Evolutionary conservation across 768 basidiomycete species (phyloP).

Genomic region (Boletus sp.): DNA sequence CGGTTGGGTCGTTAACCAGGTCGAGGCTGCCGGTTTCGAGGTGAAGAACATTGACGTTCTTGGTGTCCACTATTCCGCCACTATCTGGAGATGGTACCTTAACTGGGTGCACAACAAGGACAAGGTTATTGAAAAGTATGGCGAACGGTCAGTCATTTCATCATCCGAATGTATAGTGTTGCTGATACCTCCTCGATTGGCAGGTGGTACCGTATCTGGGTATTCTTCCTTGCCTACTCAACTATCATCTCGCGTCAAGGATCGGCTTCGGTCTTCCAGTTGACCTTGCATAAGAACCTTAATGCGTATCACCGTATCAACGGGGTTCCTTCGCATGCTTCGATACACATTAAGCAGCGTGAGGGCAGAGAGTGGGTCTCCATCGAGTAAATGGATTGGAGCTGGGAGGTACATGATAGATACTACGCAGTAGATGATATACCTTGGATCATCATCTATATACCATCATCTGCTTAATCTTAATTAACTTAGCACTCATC

Average conservation of each 20-base stretch:
- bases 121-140: constrained; percentile 84
- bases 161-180: neutral
- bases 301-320: constrained; percentile 92
- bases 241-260: constrained; percentile 89
- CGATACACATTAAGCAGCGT: constrained; percentile 59
- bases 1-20: constrained; percentile 88
- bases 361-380: constrained; percentile 28
- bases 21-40: constrained; percentile 92
- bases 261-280: constrained; percentile 89
- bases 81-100: constrained; percentile 89
- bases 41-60: constrained; percentile 96
- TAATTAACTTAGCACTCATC: no score
- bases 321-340: constrained; percentile 78
- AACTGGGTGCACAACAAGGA: constrained; percentile 97
- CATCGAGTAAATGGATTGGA: constrained; percentile 19
- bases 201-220: constrained; percentile 92
- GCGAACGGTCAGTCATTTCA: constrained; percentile 52
- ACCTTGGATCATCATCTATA: constrained; percentile 12
- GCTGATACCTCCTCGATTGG: neutral
- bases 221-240: constrained; percentile 93
- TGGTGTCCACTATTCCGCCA: constrained; percentile 96
- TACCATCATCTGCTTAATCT: constrained; percentile 28
- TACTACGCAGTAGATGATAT: constrained; percentile 7
- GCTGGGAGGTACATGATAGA: neutral
- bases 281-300: constrained; percentile 97